These are phyloP conservation scores for Lactarius quietus DNA, from an alignment of 768 basidiomycete species.

Conservation along the genomic window DNA sequence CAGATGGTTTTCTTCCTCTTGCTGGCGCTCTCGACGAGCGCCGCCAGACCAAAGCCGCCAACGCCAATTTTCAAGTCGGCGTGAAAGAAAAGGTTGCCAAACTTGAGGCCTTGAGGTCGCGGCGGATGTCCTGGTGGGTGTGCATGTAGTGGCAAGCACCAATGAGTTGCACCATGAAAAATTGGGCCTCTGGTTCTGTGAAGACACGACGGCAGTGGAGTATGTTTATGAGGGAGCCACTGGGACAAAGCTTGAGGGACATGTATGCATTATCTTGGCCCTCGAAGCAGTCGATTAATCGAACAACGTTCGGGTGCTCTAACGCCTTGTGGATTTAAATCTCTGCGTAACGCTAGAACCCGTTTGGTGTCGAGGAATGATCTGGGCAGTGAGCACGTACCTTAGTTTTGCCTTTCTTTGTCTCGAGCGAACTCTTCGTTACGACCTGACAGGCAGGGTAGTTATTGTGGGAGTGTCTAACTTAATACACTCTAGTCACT, in stretches of 20 bases:
- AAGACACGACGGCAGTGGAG: conserved; percentile 82
- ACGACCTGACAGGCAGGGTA: conserved; percentile 91
- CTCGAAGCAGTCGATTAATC: conserved; percentile 92
- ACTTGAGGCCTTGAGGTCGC: conserved; percentile 94
- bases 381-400: conserved; percentile 39
- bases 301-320: conserved; percentile 88
- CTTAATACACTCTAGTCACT: conserved; percentile 96
- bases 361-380: neutral
- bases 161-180: conserved; percentile 91
- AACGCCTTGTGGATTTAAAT: conserved; percentile 94
- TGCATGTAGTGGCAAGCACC: conserved; percentile 99
- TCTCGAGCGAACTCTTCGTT: conserved; percentile 86
- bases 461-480: conserved; percentile 61
- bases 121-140: conserved; percentile 92
- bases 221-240: conserved; percentile 89
- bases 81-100: conserved; percentile 94
- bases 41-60: conserved; percentile 97
- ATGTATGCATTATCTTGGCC: conserved; percentile 96
- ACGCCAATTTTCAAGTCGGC: conserved; percentile 92
- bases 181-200: conserved; percentile 89
- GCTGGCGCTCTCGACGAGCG: conserved; percentile 94
- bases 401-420: conserved; percentile 97
- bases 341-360: conserved; percentile 85
- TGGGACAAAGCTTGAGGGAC: conserved; percentile 88
- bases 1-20: conserved; percentile 99